Conservation (phyloP, 257 asterid genomes). For the Lithospermum erythrorhizon region DNA sequence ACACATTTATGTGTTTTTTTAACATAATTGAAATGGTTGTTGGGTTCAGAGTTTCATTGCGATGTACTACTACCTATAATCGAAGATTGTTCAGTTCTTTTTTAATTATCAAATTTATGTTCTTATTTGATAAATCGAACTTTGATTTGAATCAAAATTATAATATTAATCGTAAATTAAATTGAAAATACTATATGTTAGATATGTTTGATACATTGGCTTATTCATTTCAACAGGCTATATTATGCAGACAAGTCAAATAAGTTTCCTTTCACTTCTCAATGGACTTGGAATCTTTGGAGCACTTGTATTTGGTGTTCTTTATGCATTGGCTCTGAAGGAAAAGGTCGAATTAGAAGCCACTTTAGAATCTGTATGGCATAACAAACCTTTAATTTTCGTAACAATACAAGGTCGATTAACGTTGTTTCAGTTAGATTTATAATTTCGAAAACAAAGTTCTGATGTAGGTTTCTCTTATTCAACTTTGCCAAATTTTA, state of each 20-base stretch:
- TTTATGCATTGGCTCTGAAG: conserved; percentile 43
- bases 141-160: no score
- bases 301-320: conserved; percentile 58
- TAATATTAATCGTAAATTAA: no score
- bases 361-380: conserved; percentile 63
- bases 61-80: no score
- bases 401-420: neutral
- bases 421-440: neutral
- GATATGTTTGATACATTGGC: no score
- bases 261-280: conserved; percentile 39
- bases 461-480: neutral
- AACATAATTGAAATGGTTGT: no score
- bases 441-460: neutral
- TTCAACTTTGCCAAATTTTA: conserved; percentile 9
- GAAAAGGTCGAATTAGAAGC: conserved; percentile 44
- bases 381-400: neutral
- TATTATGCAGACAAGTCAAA: conserved; percentile 26
- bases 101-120: no score
- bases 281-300: conserved; percentile 50
- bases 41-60: no score
- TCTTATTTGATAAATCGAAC: no score
- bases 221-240: no score
- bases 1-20: conserved; percentile 5
- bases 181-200: no score
- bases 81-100: no score